phyloP scores from a whole-genome alignment of 768 basidiomycete species.

The Lactarius pseudohatsudake region DNA sequence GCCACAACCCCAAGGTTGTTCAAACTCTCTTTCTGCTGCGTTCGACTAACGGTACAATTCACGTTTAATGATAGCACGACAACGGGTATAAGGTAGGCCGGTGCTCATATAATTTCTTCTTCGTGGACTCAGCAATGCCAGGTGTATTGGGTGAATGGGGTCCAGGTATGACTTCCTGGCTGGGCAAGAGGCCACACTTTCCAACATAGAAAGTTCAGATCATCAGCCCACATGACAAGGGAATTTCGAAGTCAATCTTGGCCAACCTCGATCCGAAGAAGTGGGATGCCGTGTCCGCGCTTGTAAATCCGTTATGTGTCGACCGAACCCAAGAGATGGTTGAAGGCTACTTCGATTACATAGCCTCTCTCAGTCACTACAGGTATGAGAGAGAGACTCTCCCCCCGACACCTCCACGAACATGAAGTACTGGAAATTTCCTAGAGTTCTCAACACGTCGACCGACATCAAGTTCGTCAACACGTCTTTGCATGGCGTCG shows the following conservation, averaged over 20 bases:
- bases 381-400: conserved; percentile 11
- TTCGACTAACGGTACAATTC: conserved; percentile 1
- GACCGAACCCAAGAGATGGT: conserved; percentile 62
- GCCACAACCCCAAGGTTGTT: conserved; percentile 83
- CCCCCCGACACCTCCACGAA: neutral
- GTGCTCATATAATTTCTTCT: neutral
- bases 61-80: conserved; percentile 53
- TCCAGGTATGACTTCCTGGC: conserved; percentile 53
- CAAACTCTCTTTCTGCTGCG: neutral
- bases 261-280: conserved; percentile 55
- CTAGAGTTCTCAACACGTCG: conserved; percentile 41
- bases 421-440: neutral
- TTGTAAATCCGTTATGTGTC: conserved; percentile 46
- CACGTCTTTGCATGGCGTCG: conserved; percentile 90
- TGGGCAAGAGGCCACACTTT: neutral
- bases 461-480: conserved; percentile 65
- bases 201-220: conserved; percentile 50
- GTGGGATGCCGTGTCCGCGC: conserved; percentile 42
- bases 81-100: conserved; percentile 79
- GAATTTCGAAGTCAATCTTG: conserved; percentile 67
- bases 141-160: conserved; percentile 90
- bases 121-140: conserved; percentile 33
- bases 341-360: conserved; percentile 53
- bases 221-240: conserved; percentile 77
- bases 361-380: conserved; percentile 33